These are phyloP conservation scores for Agrocybe chaxingu DNA, from an alignment of 768 basidiomycete genomes.

Conservation along the genomic window DNA sequence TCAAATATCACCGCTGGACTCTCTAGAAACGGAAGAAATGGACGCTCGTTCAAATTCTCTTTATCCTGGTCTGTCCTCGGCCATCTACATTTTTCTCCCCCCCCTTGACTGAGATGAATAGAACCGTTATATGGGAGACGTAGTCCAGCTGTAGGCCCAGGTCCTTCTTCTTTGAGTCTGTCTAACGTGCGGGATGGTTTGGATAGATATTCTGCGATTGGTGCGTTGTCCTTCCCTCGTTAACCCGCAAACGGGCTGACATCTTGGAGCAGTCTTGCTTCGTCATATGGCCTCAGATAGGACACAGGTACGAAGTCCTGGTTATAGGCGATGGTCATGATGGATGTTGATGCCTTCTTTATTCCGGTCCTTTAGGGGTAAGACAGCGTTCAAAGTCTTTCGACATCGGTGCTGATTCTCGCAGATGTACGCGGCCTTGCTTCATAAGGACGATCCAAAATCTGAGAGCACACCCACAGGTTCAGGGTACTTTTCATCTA, in stretches of 20 bases:
- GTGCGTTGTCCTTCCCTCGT: background rate
- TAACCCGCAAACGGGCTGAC: background rate
- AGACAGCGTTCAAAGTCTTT: too few species aligned
- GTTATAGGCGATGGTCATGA: too few species aligned
- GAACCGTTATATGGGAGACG: conserved; percentile 3
- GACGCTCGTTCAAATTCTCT: conserved; percentile 3
- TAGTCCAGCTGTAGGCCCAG: background rate
- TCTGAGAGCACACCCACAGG: background rate
- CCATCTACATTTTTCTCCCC: background rate
- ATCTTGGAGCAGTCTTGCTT: background rate
- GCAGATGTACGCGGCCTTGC: background rate
- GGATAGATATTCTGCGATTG: background rate
- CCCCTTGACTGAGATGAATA: background rate
- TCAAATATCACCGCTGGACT: background rate
- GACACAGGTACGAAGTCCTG: background rate
- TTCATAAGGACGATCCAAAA: background rate
- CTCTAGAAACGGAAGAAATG: conserved; percentile 1
- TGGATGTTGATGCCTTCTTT: too few species aligned
- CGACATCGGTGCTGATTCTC: too few species aligned
- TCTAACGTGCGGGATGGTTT: background rate
- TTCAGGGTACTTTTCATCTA: background rate
- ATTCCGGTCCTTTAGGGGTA: too few species aligned
- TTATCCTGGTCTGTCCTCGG: conserved; percentile 1
- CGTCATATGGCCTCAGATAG: background rate
- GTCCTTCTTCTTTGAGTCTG: background rate